Base-by-base conservation (phyloP, 2,329 filamentous ascomycete species). In the Clonostachys rhizophaga region DNA sequence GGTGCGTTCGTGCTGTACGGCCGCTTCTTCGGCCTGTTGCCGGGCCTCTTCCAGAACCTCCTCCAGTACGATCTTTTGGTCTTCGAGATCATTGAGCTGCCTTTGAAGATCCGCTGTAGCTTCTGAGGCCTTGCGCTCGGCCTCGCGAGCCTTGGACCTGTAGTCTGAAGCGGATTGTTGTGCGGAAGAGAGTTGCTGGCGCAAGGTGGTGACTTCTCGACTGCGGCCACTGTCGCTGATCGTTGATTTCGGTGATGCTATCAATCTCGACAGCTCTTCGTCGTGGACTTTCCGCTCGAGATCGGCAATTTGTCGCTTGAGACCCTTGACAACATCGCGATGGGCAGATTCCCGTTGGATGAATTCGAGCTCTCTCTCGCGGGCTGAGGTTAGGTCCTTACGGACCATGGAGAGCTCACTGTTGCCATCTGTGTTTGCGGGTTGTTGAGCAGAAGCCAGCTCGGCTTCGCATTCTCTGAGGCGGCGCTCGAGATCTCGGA, bases 221-320 rank as follows among this genome's bases (percentile, higher is more conserved):
- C 81, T 78, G 36, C 70, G 70, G 14, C 65, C 75, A 2, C 78
- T 78, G n/a, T 72, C 71, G 43, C 69, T 68, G n/a, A 40, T 55
- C 9, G 78, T 79, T 3, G 73, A 67, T 20, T 65, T 69, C 4
- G 74, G 72, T 12, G 74, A 71, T 35, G 56, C 53, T 18, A 67
- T 62, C 24, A 81, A 59, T 11, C 70, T 72, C 16, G 76, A 75
- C 39, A 83, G 72, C 42, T 83, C 76, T 6, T 78, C 73, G 49
- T 90, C 82, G 53, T 87, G 83, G 5, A 85, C 71, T 49, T 85
- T 79, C 39, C 78, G 77, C 59, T 89, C 86, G 14, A 90, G 74
- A 35, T 87, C 81, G 3, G 76, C 70, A 43, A 89, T 76, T 48
- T 84, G 78, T 43, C 77, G 75, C 61, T 86, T 87, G 49, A 87